Evolutionary conservation across 208 protist genomes (phyloP).

Genomic region (Trypanosomatidae sp.): DNA sequence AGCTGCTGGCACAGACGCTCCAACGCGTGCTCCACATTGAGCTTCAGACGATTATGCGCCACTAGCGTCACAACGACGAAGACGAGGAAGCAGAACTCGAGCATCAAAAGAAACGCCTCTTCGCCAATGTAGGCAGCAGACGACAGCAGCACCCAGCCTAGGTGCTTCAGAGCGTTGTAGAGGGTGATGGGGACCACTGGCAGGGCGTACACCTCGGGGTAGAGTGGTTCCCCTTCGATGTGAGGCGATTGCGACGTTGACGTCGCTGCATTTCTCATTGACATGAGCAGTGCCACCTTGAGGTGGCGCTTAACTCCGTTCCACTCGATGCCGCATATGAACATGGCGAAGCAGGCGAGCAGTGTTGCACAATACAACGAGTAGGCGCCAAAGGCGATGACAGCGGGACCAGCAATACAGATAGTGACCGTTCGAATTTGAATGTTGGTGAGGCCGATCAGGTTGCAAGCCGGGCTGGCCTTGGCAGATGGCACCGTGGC

Average conservation of each 20-base stretch:
- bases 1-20: slow-evolving; percentile 26
- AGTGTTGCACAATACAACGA: slow-evolving; percentile 40
- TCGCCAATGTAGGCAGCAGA: slow-evolving; percentile 45
- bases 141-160: slow-evolving; percentile 50
- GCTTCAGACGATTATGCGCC: slow-evolving; percentile 44
- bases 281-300: slow-evolving; percentile 69
- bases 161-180: slow-evolving; percentile 47
- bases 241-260: slow-evolving; percentile 5
- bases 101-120: slow-evolving; percentile 30
- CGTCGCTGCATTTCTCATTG: slow-evolving; percentile 10
- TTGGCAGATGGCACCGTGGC: not conserved
- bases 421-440: slow-evolving; percentile 63
- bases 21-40: slow-evolving; percentile 34
- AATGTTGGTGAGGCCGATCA: slow-evolving; percentile 47
- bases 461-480: slow-evolving; percentile 17
- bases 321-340: slow-evolving; percentile 74
- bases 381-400: slow-evolving; percentile 39
- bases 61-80: slow-evolving; percentile 64
- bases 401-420: slow-evolving; percentile 44
- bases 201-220: slow-evolving; percentile 52
- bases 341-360: slow-evolving; percentile 48
- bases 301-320: slow-evolving; percentile 79
- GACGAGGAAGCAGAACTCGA: slow-evolving; percentile 59
- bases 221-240: slow-evolving; percentile 25
- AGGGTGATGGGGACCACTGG: slow-evolving; percentile 49